phyloP scores from a whole-genome alignment of 306 rosid species.

The Begonia peltatifolia region DNA sequence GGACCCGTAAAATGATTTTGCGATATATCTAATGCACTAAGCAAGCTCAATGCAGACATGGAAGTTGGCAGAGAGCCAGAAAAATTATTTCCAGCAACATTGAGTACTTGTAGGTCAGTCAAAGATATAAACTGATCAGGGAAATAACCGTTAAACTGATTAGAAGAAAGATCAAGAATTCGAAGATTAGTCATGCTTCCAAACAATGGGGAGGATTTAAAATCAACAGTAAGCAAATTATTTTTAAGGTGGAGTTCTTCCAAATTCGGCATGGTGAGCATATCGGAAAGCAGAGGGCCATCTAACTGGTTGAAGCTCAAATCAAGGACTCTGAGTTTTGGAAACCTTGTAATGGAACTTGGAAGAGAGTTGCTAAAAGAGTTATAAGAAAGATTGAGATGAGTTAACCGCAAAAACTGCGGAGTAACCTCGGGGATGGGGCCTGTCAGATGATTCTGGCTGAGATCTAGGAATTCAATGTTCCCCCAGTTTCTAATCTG shows the following conservation, averaged over 20 bases:
- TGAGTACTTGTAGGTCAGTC: conserved; percentile 44
- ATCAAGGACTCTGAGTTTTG: conserved; percentile 77
- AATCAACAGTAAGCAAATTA: conserved; percentile 51
- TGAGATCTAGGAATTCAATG: conserved; percentile 77
- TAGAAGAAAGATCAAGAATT: conserved; percentile 75
- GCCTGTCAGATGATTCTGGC: conserved; percentile 65
- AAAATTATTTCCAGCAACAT: conserved; percentile 75
- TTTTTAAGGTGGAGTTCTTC: conserved; percentile 72
- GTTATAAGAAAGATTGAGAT: conserved; percentile 69
- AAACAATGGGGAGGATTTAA: conserved; percentile 40
- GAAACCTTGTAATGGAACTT: conserved; percentile 53
- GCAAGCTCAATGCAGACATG: conserved; percentile 41
- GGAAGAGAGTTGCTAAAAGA: conserved; percentile 52
- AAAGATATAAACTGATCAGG: conserved; percentile 67
- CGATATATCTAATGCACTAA: conserved; percentile 55
- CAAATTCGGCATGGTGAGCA: conserved; percentile 58
- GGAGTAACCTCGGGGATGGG: conserved; percentile 68
- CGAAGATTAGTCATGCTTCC: conserved; percentile 40
- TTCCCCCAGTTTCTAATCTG: conserved; percentile 87
- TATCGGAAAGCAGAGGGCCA: conserved; percentile 44
- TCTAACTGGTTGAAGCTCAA: conserved; percentile 66
- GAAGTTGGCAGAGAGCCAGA: conserved; percentile 90
- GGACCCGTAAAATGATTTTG: conserved; percentile 81
- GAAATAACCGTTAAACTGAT: conserved; percentile 65
- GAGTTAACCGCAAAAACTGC: conserved; percentile 67